A percentile compares a stretch with the other conserved stretches of the same genome.
phyloP scores from a whole-genome alignment of 768 basidiomycete genomes.

The Agaricus sinodeliciosus region DNA sequence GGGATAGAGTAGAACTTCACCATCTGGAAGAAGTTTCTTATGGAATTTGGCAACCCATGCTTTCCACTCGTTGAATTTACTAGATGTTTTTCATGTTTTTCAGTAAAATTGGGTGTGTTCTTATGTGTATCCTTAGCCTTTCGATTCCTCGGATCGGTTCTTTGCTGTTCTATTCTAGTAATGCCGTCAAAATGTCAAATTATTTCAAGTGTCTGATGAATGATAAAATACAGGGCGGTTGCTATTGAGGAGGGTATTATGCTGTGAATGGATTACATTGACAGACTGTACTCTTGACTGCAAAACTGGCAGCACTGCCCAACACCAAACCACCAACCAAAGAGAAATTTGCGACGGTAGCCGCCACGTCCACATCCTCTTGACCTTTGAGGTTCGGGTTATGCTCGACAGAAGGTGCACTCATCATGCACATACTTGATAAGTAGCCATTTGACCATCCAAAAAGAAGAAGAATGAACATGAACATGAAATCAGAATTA shows the following conservation, averaged over 20 bases:
- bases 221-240: neutral
- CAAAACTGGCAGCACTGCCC: constrained; percentile 81
- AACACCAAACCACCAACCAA: constrained; percentile 67
- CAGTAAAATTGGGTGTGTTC: neutral
- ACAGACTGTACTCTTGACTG: constrained; percentile 62
- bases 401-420: constrained; percentile 73
- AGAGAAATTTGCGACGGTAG: constrained; percentile 74
- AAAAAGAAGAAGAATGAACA: constrained; percentile 65
- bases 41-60: constrained; percentile 72
- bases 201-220: too few relatives aligned
- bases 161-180: too few relatives aligned
- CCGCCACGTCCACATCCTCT: constrained; percentile 82
- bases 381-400: constrained; percentile 66
- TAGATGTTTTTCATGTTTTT: neutral
- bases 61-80: constrained; percentile 33
- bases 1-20: constrained; percentile 64
- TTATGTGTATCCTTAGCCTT: neutral
- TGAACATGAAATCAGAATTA: constrained; percentile 71
- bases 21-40: constrained; percentile 63
- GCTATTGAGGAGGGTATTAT: constrained; percentile 9
- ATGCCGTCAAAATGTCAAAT: too few relatives aligned
- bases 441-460: constrained; percentile 82
- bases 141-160: neutral
- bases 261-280: constrained; percentile 64
- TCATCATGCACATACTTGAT: constrained; percentile 73